Evolutionary conservation across 192 early-diverging fungal genomes (phyloP).

Genomic region (Coemansia sp.): DNA sequence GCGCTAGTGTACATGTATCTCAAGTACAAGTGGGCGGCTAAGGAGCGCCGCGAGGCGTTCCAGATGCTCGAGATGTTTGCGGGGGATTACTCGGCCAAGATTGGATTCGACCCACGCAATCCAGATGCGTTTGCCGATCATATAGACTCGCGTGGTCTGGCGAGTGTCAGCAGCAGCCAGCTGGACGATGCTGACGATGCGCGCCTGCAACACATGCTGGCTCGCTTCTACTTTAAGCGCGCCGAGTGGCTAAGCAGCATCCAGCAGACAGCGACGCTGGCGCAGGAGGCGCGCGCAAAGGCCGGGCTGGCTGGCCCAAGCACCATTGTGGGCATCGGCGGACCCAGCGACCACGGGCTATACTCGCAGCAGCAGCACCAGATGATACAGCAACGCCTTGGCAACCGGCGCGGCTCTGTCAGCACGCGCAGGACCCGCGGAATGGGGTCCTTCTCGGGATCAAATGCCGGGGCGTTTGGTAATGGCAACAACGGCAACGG

Average conservation of each 20-base stretch:
- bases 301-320: constrained; percentile 5
- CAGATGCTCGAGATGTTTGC: constrained; percentile 77
- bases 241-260: constrained; percentile 85
- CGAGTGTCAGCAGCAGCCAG: neutral
- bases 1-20: constrained; percentile 80
- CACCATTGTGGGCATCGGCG: neutral
- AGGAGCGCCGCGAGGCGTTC: constrained; percentile 55
- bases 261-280: constrained; percentile 19
- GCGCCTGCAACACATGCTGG: constrained; percentile 33
- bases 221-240: constrained; percentile 86
- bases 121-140: constrained; percentile 4
- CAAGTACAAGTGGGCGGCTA: constrained; percentile 57
- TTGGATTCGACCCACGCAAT: constrained; percentile 33
- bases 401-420: constrained; percentile 10
- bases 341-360: neutral
- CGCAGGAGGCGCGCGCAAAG: constrained; percentile 20
- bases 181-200: neutral
- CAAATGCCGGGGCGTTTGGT: neutral
- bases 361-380: neutral
- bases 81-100: constrained; percentile 52
- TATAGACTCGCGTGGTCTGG: constrained; percentile 8
- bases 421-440: constrained; percentile 2
- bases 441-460: constrained; percentile 5
- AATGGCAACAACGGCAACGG: neutral
- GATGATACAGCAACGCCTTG: constrained; percentile 1